Evolutionary conservation across 495 filamentous ascomycete species (phyloP), one percentile per base, ranked within the genome.

Genomic region (Aspergillus egyptiacus): DNA sequence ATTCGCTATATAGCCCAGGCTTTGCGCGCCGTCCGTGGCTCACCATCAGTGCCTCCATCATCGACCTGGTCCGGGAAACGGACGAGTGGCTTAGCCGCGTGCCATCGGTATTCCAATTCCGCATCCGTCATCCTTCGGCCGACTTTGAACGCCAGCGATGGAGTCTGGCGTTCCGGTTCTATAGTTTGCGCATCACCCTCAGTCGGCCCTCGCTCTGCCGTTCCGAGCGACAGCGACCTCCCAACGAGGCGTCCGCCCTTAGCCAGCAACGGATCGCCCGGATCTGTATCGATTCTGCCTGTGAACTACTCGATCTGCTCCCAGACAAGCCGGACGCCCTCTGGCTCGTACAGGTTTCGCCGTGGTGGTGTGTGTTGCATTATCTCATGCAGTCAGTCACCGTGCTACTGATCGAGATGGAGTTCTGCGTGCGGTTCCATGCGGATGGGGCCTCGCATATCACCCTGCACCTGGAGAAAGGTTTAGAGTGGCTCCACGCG

Each of bases 281-380:
- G 10, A 44, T 44, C 9, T 83, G 80, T 53, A 61, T 83, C 11
- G 48, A 65, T 10, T 69, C 75, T 7, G 80, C 80, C 3, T 59
- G 62, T n/a, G 57, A 69, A 5, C 69, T 74, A 42, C 56, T 82
- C 1, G 57, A 65, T 17, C 56, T 81, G 6, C 46, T 83, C 2
- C 73, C 70, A 7, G 53, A 67, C 13, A 44, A 23, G n/a, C 41
- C 41, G 5, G 41, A 44, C 15, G 41, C 45, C 5, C 32, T 49
- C 20, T 63, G 60, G 55, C 53, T 82, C 0, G 72, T 75, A 46
- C 53, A 62, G 10, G 58, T 70, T 5, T 60, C 67, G 2, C 77
- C 78, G 14, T 83, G 79, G 78, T 83, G 77, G 77, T 73, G 66
- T 43, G 57, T 75, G 3, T 56, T 83, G 3, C 80, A 83, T 53